phyloP scores from a whole-genome alignment of 2,329 filamentous ascomycete genomes.

The Daldinia sp. region DNA sequence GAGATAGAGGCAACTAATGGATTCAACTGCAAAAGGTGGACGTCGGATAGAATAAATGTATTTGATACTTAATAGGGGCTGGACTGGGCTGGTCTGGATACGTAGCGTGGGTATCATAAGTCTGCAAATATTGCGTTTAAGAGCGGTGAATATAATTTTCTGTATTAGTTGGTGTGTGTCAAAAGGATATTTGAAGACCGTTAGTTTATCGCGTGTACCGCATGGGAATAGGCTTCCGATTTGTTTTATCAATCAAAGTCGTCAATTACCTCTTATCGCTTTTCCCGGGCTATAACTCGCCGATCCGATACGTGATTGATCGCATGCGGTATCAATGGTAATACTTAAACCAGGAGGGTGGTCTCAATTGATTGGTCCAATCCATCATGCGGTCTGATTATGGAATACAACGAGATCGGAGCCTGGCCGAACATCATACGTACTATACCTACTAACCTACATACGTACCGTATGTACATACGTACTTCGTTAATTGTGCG shows the following conservation, averaged over 20 bases:
- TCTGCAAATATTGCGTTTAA: background rate
- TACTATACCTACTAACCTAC: no score
- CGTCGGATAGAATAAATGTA: background rate
- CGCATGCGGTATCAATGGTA: constrained; percentile 36
- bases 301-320: constrained; percentile 42
- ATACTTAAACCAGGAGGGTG: constrained; percentile 37
- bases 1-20: no score
- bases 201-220: constrained; percentile 23
- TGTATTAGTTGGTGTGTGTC: background rate
- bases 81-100: background rate
- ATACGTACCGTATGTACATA: background rate
- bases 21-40: no score
- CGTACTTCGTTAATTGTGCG: constrained; percentile 6
- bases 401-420: constrained; percentile 41
- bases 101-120: background rate
- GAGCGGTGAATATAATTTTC: background rate
- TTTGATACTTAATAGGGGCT: background rate
- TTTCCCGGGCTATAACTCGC: constrained; percentile 34
- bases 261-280: constrained; percentile 38
- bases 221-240: constrained; percentile 23
- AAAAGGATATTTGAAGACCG: background rate
- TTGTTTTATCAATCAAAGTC: constrained; percentile 26
- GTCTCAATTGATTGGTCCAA: constrained; percentile 31
- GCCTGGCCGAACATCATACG: constrained; percentile 38
- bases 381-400: constrained; percentile 40